Evolutionary conservation across 106 monocot species (phyloP).

Genomic region (Platanthera zijinensis): DNA sequence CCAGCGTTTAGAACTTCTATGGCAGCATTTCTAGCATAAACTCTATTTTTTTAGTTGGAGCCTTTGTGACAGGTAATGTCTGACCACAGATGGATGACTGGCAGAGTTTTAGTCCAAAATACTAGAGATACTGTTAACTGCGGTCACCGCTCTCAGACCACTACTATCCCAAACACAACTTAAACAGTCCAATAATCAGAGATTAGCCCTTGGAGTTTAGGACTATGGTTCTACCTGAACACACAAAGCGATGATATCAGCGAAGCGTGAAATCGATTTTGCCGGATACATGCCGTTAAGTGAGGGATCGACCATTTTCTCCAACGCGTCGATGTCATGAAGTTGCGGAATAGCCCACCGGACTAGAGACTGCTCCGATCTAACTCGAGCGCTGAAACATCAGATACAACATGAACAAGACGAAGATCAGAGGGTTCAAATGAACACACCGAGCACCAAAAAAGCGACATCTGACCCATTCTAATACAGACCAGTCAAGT

Average conservation of each 20-base stretch:
- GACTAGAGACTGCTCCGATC: slow-evolving; percentile 77
- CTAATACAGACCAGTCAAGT: slow-evolving; percentile 60
- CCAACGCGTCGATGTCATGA: slow-evolving; percentile 81
- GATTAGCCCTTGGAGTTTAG: not conserved
- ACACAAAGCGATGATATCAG: slow-evolving; percentile 84
- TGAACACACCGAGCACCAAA: not conserved
- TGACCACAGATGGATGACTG: no score
- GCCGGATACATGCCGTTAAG: slow-evolving; percentile 85
- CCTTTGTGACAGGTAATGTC: no score
- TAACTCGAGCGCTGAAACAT: slow-evolving; percentile 51
- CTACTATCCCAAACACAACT: no score
- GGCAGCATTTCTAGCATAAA: no score
- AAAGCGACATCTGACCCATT: not conserved
- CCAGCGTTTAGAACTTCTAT: no score
- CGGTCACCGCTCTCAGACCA: no score
- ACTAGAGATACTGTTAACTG: no score
- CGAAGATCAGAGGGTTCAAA: not conserved
- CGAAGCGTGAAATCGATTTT: slow-evolving; percentile 87
- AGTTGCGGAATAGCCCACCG: slow-evolving; percentile 88
- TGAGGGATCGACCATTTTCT: slow-evolving; percentile 89
- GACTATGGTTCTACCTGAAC: slow-evolving; percentile 48
- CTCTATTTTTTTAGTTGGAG: no score
- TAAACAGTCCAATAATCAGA: no score
- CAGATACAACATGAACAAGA: not conserved
- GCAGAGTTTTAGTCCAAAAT: no score